phyloP scores from a whole-genome alignment of 2,329 filamentous ascomycete species.

The Botrytis medusae region DNA sequence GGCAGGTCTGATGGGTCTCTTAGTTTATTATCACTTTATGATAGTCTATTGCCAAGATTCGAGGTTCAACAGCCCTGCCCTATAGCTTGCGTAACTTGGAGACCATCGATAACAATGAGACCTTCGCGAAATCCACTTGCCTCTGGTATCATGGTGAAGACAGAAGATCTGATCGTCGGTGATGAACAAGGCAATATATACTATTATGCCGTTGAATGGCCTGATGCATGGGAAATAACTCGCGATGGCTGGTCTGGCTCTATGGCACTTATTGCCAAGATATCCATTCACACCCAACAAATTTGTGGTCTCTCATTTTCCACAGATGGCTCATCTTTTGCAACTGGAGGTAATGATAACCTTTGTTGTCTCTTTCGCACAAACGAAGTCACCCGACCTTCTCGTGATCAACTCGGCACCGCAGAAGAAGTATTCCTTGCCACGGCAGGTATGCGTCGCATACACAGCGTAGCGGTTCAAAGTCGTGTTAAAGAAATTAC shows the following conservation, averaged over 20 bases:
- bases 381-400: slow-evolving; percentile 27
- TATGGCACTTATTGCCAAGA: slow-evolving; percentile 73
- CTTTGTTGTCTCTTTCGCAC: slow-evolving; percentile 75
- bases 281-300: slow-evolving; percentile 80
- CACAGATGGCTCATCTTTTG: slow-evolving; percentile 70
- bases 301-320: slow-evolving; percentile 95
- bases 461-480: slow-evolving; percentile 39
- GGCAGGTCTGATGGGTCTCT: slow-evolving; percentile 77
- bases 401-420: slow-evolving; percentile 22
- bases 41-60: slow-evolving; percentile 67
- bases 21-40: slow-evolving; percentile 74
- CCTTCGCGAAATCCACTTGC: slow-evolving; percentile 50
- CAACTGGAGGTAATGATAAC: slow-evolving; percentile 92
- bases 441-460: slow-evolving; percentile 37
- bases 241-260: slow-evolving; percentile 72
- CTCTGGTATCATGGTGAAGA: slow-evolving; percentile 55
- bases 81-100: slow-evolving; percentile 80
- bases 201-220: slow-evolving; percentile 91
- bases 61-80: slow-evolving; percentile 69
- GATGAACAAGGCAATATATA: slow-evolving; percentile 81
- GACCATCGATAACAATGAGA: slow-evolving; percentile 58
- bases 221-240: slow-evolving; percentile 59
- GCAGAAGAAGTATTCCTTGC: slow-evolving; percentile 30
- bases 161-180: slow-evolving; percentile 83
- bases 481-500: slow-evolving; percentile 49